phyloP scores from a whole-genome alignment of 129 eudicot species.

The Solidago caesia region DNA sequence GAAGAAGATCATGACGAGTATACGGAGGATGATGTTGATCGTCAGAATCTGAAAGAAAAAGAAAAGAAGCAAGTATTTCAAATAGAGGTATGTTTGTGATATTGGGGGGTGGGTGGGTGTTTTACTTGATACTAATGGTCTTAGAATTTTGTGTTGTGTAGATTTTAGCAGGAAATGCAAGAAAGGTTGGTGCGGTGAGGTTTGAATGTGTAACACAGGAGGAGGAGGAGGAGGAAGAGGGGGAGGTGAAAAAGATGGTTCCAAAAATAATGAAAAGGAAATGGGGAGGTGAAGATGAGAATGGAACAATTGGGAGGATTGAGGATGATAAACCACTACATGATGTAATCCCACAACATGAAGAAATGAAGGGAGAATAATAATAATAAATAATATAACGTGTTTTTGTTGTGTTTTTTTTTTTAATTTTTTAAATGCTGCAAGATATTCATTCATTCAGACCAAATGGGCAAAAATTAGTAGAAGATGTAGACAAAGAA shows the following conservation, averaged over 20 bases:
- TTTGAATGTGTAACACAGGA: constrained; percentile 62
- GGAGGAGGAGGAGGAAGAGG: constrained; percentile 43
- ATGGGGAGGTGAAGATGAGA: constrained; percentile 23
- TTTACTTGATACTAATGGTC: neutral
- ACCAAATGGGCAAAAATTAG: too few relatives aligned
- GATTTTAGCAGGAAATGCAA: constrained; percentile 90
- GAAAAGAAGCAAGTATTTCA: constrained; percentile 67
- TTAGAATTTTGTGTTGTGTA: constrained; percentile 34
- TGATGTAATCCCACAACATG: constrained; percentile 44
- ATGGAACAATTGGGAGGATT: constrained; percentile 5
- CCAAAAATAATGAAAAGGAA: constrained; percentile 65
- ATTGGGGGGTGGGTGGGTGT: too few relatives aligned
- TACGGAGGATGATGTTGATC: constrained; percentile 54
- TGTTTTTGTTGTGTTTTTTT: too few relatives aligned
- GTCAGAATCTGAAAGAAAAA: constrained; percentile 47
- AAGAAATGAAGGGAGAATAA: constrained; percentile 29
- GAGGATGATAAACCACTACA: constrained; percentile 17
- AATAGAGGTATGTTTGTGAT: constrained; percentile 57
- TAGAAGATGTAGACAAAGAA: too few relatives aligned
- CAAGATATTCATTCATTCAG: too few relatives aligned
- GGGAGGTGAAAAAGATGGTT: constrained; percentile 48
- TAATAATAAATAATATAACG: constrained; percentile 27
- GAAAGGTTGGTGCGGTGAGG: constrained; percentile 88
- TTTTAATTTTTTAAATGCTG: too few relatives aligned
- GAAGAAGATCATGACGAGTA: constrained; percentile 70